phyloP scores from a whole-genome alignment of 192 early-diverging fungal genomes.

The Coemansia biformis region DNA sequence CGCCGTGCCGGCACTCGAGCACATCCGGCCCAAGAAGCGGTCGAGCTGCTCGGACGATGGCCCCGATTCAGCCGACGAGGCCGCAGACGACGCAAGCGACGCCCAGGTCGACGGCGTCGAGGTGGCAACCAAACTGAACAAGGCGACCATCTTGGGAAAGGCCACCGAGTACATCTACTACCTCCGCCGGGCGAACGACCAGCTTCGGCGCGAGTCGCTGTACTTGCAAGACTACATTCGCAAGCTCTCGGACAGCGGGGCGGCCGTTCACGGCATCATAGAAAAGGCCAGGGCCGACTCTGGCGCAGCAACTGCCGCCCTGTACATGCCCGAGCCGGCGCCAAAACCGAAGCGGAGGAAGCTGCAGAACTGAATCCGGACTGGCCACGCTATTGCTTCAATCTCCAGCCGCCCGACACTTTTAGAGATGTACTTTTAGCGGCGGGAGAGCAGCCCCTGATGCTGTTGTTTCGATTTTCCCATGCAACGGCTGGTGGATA shows the following conservation, averaged over 20 bases:
- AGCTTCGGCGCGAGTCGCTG: slow-evolving; percentile 32
- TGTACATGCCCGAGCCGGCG: slow-evolving; percentile 26
- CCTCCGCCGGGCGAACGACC: slow-evolving; percentile 40
- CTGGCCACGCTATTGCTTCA: not conserved
- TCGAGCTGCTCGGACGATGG: slow-evolving; percentile 29
- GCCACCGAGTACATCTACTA: slow-evolving; percentile 86
- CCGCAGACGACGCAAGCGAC: slow-evolving; percentile 21
- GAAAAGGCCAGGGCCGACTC: slow-evolving; percentile 30
- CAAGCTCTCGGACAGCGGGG: slow-evolving; percentile 27
- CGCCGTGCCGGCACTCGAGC: slow-evolving; percentile 76
- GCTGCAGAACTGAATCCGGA: not conserved
- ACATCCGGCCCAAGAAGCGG: slow-evolving; percentile 32
- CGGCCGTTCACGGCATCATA: slow-evolving; percentile 13
- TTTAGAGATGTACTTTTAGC: too few species aligned
- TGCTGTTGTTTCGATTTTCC: too few species aligned
- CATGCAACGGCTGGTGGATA: too few species aligned
- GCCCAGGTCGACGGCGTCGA: slow-evolving; percentile 72
- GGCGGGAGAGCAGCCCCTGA: too few species aligned
- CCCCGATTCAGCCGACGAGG: slow-evolving; percentile 43
- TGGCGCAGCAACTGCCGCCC: slow-evolving; percentile 14
- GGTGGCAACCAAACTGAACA: slow-evolving; percentile 84
- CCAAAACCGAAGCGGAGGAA: slow-evolving; percentile 21
- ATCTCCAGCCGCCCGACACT: too few species aligned
- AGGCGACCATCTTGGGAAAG: slow-evolving; percentile 87
- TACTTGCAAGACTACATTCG: slow-evolving; percentile 34